A percentile compares a stretch with the other conserved stretches of the same genome.
Evolutionary conservation across 179 eudicot species (phyloP).

Genomic region (Spinacia oleracea): DNA sequence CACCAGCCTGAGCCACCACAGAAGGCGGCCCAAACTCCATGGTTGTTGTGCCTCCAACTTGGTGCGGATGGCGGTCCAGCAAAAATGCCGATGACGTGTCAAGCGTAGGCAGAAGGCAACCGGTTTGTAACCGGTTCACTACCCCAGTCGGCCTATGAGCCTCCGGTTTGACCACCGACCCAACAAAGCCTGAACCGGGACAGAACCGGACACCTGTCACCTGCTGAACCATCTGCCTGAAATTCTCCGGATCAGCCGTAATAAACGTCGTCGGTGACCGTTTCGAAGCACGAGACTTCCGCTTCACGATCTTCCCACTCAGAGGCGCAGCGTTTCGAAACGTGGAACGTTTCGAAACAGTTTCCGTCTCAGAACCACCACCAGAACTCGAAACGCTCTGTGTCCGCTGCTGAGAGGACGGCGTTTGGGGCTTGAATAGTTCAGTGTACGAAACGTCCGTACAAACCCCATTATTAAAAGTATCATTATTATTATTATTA

Average conservation of each 20-base stretch:
- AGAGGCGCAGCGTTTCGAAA: constrained; percentile 16
- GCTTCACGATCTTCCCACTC: constrained; percentile 44
- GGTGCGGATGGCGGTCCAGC: constrained; percentile 44
- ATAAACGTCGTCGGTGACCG: constrained; percentile 65
- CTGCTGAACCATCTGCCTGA: constrained; percentile 86
- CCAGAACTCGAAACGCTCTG: constrained; percentile 38
- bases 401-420: background rate
- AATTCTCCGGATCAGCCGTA: constrained; percentile 70
- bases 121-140: constrained; percentile 28
- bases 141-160: constrained; percentile 40
- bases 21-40: constrained; percentile 28
- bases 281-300: constrained; percentile 69
- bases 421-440: constrained; percentile 18
- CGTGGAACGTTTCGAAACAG: constrained; percentile 7
- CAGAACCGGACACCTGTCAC: constrained; percentile 63
- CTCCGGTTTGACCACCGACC: constrained; percentile 55
- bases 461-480: background rate
- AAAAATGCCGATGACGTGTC: constrained; percentile 75
- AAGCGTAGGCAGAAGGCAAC: constrained; percentile 50
- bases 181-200: constrained; percentile 4
- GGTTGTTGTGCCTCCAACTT: constrained; percentile 26
- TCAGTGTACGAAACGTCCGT: constrained; percentile 9
- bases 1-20: constrained; percentile 34
- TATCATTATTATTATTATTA: too few species aligned
- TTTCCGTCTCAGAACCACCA: constrained; percentile 34